phyloP scores from a whole-genome alignment of 1,139 yeast genomes.

The Taphrina pruni region DNA sequence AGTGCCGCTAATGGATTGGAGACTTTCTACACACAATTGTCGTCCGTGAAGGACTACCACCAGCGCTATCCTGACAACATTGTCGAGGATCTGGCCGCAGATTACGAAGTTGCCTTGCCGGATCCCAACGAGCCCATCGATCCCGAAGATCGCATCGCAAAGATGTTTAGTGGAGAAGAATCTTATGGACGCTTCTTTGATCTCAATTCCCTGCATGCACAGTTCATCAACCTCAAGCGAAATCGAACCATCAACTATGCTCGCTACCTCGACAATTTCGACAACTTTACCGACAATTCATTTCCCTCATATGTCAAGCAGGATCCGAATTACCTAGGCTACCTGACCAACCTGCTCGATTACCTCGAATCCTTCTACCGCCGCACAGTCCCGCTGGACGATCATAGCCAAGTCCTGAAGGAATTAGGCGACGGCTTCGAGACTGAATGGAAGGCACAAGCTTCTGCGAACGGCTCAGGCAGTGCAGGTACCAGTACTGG shows the following conservation, averaged over 20 bases:
- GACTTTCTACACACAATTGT: constrained; percentile 57
- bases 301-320: constrained; percentile 48
- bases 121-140: constrained; percentile 36
- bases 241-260: constrained; percentile 55
- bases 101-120: constrained; percentile 49
- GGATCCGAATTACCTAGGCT: constrained; percentile 54
- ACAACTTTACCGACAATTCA: constrained; percentile 53
- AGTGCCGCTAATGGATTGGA: constrained; percentile 50
- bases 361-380: constrained; percentile 59
- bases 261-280: constrained; percentile 60
- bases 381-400: constrained; percentile 61
- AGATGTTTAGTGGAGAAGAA: constrained; percentile 65
- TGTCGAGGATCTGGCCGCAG: constrained; percentile 53
- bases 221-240: constrained; percentile 58
- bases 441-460: constrained; percentile 47
- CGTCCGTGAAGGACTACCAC: constrained; percentile 52
- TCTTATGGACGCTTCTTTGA: constrained; percentile 70
- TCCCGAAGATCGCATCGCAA: constrained; percentile 51
- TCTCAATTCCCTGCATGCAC: constrained; percentile 59
- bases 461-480: neutral
- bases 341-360: constrained; percentile 55
- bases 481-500: constrained; percentile 33
- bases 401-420: constrained; percentile 53
- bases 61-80: constrained; percentile 51
- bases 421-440: constrained; percentile 54